Evolutionary conservation across 1,284 basidiomycete genomes (phyloP), one percentile per base, ranked within the genome.

Genomic region (Sutorius eximius): DNA sequence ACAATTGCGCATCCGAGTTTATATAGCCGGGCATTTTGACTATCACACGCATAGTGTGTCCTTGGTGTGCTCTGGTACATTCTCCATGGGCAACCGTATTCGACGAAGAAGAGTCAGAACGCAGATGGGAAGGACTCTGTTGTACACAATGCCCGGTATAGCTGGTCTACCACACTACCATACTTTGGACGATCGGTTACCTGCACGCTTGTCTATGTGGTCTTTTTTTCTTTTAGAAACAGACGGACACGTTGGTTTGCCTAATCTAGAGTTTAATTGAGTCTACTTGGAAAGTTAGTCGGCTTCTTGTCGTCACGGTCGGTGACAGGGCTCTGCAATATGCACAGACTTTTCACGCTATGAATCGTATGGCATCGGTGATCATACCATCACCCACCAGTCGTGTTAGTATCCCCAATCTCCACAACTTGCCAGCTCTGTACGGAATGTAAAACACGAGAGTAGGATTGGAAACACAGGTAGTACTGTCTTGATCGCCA

Each of bases 1-100:
- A 37, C 34, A 16, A 16, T 9, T 33, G 57, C 46, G 62, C 60
- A 60, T 53, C 57, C 52, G 40, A 62, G 52, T 37, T 46, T 56
- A 27, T n/a, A 51, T 65, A 62, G 60, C 61, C 62, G 60, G 62
- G 47, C 60, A 46, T 12, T 49, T 42, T 62, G 61, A 62, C 62
- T 62, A 62, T 64, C 52, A 51, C 61, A 64, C 61, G 57, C 53
- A 61, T 42, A 53, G 60, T 62, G 61, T 52, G 45, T 22, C 20
- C 40, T 44, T 54, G 60, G 56, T 60, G 60, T 61, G 51, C 56
- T 46, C 18, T 40, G 59, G 56, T 59, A 32, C 34, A 34, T 40
- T 43, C 16, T 36, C 51, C 57, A 49, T 33, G 56, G 18, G 45
- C 42, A 60, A 61, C 59, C 50, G 50, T 59, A 61, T 37, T 41